Percentiles rank a stretch among this genome's conserved stretches.
phyloP scores from a whole-genome alignment of 371 early-diverging fungal genomes.

The Nematocida ausubeli region DNA sequence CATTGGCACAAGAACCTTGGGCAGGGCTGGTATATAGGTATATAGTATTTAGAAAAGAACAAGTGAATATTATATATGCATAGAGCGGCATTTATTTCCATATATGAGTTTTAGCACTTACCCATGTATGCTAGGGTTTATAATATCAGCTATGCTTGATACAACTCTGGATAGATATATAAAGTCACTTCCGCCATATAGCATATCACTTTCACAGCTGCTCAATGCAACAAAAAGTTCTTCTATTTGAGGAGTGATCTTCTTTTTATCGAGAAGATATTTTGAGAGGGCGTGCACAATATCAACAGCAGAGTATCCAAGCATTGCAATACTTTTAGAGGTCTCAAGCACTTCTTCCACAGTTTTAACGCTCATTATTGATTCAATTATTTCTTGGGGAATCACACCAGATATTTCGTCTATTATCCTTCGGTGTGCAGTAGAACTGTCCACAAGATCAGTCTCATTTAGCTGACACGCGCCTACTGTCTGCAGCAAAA shows the following conservation, averaged over 20 bases:
- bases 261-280: neutral
- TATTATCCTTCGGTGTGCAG: slow-evolving; percentile 30
- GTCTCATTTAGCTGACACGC: slow-evolving; percentile 6
- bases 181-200: slow-evolving; percentile 14
- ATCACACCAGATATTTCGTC: slow-evolving; percentile 62
- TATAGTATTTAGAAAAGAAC: too few species aligned
- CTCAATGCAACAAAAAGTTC: neutral
- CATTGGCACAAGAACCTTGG: too few species aligned
- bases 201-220: slow-evolving; percentile 16
- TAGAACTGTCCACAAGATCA: neutral
- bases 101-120: neutral
- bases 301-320: slow-evolving; percentile 61
- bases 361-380: slow-evolving; percentile 42
- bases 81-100: neutral
- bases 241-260: neutral
- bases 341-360: slow-evolving; percentile 25
- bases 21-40: too few species aligned
- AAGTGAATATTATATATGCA: neutral
- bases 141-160: neutral
- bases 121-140: neutral
- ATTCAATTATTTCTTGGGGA: slow-evolving; percentile 47
- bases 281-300: slow-evolving; percentile 58
- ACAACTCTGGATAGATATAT: neutral
- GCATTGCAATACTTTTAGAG: slow-evolving; percentile 45
- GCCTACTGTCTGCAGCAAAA: slow-evolving; percentile 65